phyloP scores from a whole-genome alignment of 2,329 filamentous ascomycete species.

The Penicillium aurantiogriseum region DNA sequence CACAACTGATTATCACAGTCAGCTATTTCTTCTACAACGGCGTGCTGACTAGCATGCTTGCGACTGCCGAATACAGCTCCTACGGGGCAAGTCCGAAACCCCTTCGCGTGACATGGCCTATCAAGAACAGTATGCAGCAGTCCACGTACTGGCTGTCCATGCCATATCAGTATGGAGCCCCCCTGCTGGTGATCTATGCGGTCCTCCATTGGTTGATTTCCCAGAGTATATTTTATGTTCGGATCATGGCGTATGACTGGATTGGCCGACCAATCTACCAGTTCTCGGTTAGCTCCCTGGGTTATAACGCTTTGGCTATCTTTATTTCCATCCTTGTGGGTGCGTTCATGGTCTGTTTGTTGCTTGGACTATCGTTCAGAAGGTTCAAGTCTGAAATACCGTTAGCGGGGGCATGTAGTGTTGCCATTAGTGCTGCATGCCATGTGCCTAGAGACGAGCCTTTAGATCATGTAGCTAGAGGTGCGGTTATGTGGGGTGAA shows the following conservation, averaged over 20 bases:
- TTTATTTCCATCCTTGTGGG: constrained; percentile 8
- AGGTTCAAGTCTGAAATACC: constrained; percentile 28
- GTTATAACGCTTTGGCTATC: constrained; percentile 6
- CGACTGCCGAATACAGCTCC: constrained; percentile 49
- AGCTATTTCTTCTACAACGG: constrained; percentile 38
- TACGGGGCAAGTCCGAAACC: constrained; percentile 41
- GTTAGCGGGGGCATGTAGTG: constrained; percentile 28
- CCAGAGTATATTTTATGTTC: constrained; percentile 45
- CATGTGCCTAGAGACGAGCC: constrained; percentile 23
- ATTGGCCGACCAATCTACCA: not conserved
- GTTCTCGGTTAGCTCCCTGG: not conserved
- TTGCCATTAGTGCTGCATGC: constrained; percentile 37
- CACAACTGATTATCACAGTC: constrained; percentile 34
- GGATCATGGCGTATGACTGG: constrained; percentile 26
- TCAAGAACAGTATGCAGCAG: constrained; percentile 37
- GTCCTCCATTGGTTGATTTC: constrained; percentile 51
- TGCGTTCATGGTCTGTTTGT: constrained; percentile 6
- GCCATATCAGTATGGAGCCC: constrained; percentile 33
- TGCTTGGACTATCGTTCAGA: constrained; percentile 13
- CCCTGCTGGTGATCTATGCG: constrained; percentile 33
- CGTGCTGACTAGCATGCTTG: constrained; percentile 47
- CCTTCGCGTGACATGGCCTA: constrained; percentile 46
- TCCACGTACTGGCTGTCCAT: constrained; percentile 48
- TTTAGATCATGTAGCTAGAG: constrained; percentile 14
- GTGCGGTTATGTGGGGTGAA: constrained; percentile 32